Conservation (phyloP, 345 rosid genomes). For the Anastatica hierochuntica region DNA sequence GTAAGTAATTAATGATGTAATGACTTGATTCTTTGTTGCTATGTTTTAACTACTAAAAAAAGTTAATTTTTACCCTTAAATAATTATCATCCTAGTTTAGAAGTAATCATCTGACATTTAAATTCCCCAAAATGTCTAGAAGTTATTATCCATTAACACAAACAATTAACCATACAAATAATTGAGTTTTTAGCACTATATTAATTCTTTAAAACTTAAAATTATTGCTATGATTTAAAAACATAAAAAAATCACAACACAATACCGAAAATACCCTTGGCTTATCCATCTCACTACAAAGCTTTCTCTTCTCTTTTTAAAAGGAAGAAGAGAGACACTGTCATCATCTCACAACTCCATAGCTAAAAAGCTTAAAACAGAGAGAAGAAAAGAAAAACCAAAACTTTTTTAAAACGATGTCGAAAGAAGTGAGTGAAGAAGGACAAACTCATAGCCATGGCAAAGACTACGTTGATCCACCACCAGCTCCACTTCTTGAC, state of each 20-base stretch:
- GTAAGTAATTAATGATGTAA: too few species aligned
- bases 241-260: background rate
- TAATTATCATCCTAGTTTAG: too few species aligned
- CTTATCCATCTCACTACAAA: conserved; percentile 23
- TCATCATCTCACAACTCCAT: conserved; percentile 11
- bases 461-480: conserved; percentile 92
- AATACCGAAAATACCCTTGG: conserved; percentile 40
- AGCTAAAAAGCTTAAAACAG: background rate
- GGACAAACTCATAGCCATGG: conserved; percentile 43
- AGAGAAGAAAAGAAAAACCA: background rate
- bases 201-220: too few species aligned
- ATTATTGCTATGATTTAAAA: too few species aligned
- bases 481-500: conserved; percentile 80
- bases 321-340: conserved; percentile 16
- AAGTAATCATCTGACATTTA: too few species aligned
- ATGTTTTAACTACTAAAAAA: too few species aligned
- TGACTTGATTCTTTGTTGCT: too few species aligned
- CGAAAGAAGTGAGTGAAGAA: conserved; percentile 81
- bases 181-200: too few species aligned
- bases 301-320: conserved; percentile 14
- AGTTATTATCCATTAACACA: too few species aligned
- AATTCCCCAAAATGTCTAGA: too few species aligned
- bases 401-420: too few species aligned
- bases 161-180: background rate
- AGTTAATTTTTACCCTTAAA: too few species aligned